These are phyloP conservation scores for Pythium aristosporum DNA, from an alignment of 352 stramenopile species.

Conservation along the genomic window DNA sequence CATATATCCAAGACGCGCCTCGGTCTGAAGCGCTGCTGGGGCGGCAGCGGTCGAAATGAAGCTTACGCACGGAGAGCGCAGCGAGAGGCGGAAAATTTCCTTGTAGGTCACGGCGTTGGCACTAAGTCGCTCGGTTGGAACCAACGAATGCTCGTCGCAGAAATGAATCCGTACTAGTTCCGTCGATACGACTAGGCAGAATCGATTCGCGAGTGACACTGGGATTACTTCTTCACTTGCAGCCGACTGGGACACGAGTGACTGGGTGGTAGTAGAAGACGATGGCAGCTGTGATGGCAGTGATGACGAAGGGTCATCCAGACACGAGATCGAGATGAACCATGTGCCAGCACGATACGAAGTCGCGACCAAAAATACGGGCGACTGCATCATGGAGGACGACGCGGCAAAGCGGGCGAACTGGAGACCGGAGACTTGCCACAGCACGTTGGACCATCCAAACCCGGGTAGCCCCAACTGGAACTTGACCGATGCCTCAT, in stretches of 20 bases:
- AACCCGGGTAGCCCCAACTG: conserved; percentile 59
- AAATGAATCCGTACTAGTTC: conserved; percentile 50
- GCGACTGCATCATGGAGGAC: conserved; percentile 9
- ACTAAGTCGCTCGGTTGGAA: conserved; percentile 28
- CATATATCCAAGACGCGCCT: conserved; percentile 58
- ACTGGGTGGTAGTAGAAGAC: neutral
- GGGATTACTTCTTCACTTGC: conserved; percentile 3
- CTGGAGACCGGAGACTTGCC: conserved; percentile 82
- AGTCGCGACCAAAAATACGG: conserved; percentile 70
- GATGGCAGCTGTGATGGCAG: neutral
- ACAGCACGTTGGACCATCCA: conserved; percentile 79
- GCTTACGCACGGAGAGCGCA: conserved; percentile 37
- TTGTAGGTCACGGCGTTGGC: conserved; percentile 48
- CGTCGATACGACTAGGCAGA: conserved; percentile 18
- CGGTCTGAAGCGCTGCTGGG: conserved; percentile 47
- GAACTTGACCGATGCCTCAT: conserved; percentile 38
- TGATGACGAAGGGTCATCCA: conserved; percentile 48
- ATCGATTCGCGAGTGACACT: conserved; percentile 5
- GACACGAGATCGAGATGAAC: conserved; percentile 59
- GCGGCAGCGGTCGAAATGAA: conserved; percentile 52
- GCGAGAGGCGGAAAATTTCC: conserved; percentile 51
- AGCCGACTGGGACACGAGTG: neutral
- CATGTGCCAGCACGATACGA: conserved; percentile 70
- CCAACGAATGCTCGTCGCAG: conserved; percentile 56
- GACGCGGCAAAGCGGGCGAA: conserved; percentile 60